These are phyloP conservation scores for Candida boleticola DNA, from an alignment of 805 yeast genomes.

Conservation along the genomic window DNA sequence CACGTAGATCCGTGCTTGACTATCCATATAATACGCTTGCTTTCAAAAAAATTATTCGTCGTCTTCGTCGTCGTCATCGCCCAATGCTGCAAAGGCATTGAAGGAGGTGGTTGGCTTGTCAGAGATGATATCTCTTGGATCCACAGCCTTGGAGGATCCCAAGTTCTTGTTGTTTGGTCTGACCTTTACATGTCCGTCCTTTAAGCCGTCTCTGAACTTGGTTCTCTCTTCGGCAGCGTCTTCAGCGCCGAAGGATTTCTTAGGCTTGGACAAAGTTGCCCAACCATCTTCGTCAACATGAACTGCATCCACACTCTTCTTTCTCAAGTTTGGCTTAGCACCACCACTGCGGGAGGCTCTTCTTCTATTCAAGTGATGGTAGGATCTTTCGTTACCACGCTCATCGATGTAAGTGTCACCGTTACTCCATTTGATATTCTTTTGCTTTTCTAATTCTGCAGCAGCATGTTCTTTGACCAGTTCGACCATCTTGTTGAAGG, in stretches of 20 bases:
- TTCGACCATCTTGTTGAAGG: constrained; percentile 65
- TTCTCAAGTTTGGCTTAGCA: constrained; percentile 53
- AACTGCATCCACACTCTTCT: constrained; percentile 48
- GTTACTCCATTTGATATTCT: constrained; percentile 29
- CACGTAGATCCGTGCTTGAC: too few relatives aligned
- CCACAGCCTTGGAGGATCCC: constrained; percentile 71
- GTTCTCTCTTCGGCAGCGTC: constrained; percentile 48
- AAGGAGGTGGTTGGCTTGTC: constrained; percentile 65
- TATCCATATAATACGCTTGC: too few relatives aligned
- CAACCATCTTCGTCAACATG: constrained; percentile 79
- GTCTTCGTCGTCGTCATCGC: constrained; percentile 49
- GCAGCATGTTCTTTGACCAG: constrained; percentile 54
- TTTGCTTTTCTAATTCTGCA: constrained; percentile 20
- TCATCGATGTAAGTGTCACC: constrained; percentile 48
- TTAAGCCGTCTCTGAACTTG: constrained; percentile 44
- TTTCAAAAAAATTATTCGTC: too few relatives aligned
- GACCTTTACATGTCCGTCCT: constrained; percentile 49
- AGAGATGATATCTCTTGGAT: constrained; percentile 67
- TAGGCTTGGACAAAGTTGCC: constrained; percentile 59
- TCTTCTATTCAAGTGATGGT: constrained; percentile 52
- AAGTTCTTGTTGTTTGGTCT: constrained; percentile 75
- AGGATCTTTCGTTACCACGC: constrained; percentile 43
- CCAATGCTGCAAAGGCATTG: constrained; percentile 82
- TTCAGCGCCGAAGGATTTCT: constrained; percentile 48
- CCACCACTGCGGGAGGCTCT: constrained; percentile 55